A percentile compares a stretch with the other conserved stretches of the same genome.
These are phyloP conservation scores for Nevesoporus exiguus DNA, from an alignment of 768 basidiomycete species.

Conservation along the genomic window DNA sequence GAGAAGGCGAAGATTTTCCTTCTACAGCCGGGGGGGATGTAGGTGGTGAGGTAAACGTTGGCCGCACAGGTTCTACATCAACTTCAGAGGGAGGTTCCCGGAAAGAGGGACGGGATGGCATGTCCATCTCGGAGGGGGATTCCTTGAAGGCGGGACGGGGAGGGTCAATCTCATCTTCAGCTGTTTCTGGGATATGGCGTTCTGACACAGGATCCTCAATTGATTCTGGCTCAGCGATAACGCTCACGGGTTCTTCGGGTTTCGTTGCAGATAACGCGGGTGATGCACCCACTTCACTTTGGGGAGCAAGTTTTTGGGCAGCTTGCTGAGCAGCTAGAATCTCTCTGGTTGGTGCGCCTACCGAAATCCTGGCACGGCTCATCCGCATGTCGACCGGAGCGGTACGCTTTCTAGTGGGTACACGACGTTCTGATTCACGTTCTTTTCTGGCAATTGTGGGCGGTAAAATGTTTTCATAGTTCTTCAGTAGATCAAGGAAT, in stretches of 20 bases:
- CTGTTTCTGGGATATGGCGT: neutral
- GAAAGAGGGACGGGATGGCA: conserved; percentile 45
- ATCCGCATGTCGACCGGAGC: conserved; percentile 86
- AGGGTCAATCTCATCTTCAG: conserved; percentile 13
- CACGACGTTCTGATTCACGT: conserved; percentile 80
- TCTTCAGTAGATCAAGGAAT: conserved; percentile 79
- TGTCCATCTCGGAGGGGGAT: conserved; percentile 45
- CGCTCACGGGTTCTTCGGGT: conserved; percentile 19
- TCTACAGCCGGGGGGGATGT: conserved; percentile 25
- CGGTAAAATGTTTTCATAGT: conserved; percentile 72
- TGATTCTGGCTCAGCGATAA: conserved; percentile 15
- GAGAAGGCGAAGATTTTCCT: conserved; percentile 24
- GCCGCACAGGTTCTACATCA: conserved; percentile 28
- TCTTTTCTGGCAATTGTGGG: conserved; percentile 82
- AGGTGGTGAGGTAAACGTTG: conserved; percentile 19
- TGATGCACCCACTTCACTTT: conserved; percentile 11
- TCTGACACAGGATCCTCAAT: conserved; percentile 6
- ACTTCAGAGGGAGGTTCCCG: conserved; percentile 62
- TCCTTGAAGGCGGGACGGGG: conserved; percentile 55
- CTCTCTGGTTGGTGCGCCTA: conserved; percentile 65
- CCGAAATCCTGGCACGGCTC: conserved; percentile 72
- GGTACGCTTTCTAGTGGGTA: conserved; percentile 82
- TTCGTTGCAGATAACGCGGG: conserved; percentile 11
- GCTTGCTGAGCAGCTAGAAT: conserved; percentile 68
- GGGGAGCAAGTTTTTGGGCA: conserved; percentile 49